Evolutionary conservation across 1,139 yeast species (phyloP).

Genomic region (Kodamaea anthophila): DNA sequence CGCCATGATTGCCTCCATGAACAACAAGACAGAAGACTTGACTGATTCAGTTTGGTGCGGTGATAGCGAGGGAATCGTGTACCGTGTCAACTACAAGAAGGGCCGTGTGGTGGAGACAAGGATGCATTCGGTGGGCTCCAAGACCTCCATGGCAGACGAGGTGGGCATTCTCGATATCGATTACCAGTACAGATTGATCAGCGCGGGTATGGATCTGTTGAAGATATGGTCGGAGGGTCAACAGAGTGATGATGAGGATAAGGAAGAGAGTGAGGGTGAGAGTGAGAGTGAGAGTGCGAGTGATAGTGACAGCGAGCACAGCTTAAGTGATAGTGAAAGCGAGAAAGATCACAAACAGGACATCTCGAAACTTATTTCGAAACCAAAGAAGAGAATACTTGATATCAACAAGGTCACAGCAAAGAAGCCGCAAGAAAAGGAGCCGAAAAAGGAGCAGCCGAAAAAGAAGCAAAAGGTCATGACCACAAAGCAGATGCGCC

Average conservation of each 20-base stretch:
- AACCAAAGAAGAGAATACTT: conserved; percentile 14
- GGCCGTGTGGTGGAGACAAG: conserved; percentile 65
- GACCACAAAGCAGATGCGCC: conserved; percentile 42
- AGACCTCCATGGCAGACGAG: conserved; percentile 45
- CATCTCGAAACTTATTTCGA: conserved; percentile 8
- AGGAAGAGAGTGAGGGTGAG: conserved; percentile 10
- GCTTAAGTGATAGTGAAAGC: conserved; percentile 5
- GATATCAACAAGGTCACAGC: conserved; percentile 16
- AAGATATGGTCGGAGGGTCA: conserved; percentile 64
- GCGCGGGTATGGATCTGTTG: conserved; percentile 77
- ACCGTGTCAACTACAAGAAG: conserved; percentile 56
- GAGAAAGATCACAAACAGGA: conserved; percentile 9
- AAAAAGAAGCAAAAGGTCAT: conserved; percentile 31
- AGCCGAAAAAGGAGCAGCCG: conserved; percentile 14
- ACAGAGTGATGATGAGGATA: conserved; percentile 13
- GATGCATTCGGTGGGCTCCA: conserved; percentile 52
- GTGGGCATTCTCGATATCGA: conserved; percentile 75
- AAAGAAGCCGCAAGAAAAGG: conserved; percentile 11
- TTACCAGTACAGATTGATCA: conserved; percentile 66
- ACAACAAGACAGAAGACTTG: conserved; percentile 51
- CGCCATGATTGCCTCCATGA: conserved; percentile 68
- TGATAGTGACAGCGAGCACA: conserved; percentile 6
- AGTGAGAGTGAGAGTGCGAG: conserved; percentile 8
- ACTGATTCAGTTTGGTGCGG: conserved; percentile 72
- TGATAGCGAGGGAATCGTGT: conserved; percentile 72